phyloP scores from a whole-genome alignment of 371 early-diverging fungal species.

The Mortierella sp. region DNA sequence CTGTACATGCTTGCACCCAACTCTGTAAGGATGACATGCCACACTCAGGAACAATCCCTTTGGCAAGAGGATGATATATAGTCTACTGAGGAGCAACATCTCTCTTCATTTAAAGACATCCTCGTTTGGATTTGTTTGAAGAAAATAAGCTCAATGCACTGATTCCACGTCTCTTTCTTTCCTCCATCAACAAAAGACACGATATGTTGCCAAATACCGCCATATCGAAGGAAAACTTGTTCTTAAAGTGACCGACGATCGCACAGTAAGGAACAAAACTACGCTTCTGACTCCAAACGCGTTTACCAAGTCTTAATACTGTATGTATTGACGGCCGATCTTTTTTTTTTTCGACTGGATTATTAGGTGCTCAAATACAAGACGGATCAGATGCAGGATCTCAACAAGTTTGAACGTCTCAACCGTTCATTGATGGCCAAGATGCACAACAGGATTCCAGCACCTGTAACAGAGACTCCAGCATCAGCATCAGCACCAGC shows the following conservation, averaged over 20 bases:
- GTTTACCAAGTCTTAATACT: neutral
- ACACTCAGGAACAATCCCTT: neutral
- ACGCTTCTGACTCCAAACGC: neutral
- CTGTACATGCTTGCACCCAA: slow-evolving; percentile 74
- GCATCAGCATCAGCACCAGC: neutral
- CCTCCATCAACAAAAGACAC: slow-evolving; percentile 61
- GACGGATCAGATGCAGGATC: slow-evolving; percentile 79
- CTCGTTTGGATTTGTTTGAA: neutral
- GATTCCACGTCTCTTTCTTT: neutral
- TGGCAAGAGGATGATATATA: neutral
- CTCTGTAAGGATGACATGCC: slow-evolving; percentile 59
- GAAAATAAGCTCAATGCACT: neutral
- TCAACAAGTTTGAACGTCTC: slow-evolving; percentile 79
- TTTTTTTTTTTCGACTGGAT: neutral
- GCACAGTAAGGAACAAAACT: slow-evolving; percentile 60
- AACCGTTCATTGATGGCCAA: slow-evolving; percentile 75
- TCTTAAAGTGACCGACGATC: slow-evolving; percentile 80
- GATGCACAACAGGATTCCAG: slow-evolving; percentile 73
- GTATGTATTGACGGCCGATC: no score
- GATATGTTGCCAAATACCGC: slow-evolving; percentile 78
- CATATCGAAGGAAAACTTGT: slow-evolving; percentile 80
- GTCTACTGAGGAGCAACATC: neutral
- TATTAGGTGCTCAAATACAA: slow-evolving; percentile 76
- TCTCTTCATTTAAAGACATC: neutral
- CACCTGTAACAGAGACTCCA: slow-evolving; percentile 16